Evolutionary conservation across 257 asterid genomes (phyloP).

Genomic region (Solanum chilense): DNA sequence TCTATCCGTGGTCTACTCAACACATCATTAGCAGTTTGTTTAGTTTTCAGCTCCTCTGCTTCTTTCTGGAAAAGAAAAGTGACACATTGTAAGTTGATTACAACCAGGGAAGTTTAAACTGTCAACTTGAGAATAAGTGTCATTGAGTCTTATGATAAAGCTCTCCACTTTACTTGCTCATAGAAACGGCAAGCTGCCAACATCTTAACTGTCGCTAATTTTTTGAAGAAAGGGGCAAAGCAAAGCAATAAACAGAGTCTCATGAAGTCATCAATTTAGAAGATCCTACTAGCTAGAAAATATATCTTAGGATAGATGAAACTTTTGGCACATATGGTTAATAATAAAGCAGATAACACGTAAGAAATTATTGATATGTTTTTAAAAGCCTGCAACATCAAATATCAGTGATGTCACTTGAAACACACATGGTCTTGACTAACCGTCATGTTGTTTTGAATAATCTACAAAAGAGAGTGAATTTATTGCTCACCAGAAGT

Average conservation of each 20-base stretch:
- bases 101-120: background rate
- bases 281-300: background rate
- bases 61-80: slow-evolving; percentile 39
- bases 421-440: background rate
- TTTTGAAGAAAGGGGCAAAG: background rate
- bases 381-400: background rate
- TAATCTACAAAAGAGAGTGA: background rate
- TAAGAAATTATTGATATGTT: background rate
- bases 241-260: background rate
- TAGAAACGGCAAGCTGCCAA: background rate
- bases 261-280: background rate
- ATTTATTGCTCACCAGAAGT: slow-evolving; percentile 45
- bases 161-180: background rate
- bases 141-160: background rate
- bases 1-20: slow-evolving; percentile 32
- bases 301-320: background rate
- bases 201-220: background rate
- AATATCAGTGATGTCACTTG: background rate
- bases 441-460: background rate
- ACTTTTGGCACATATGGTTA: background rate
- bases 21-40: slow-evolving; percentile 21
- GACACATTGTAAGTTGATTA: slow-evolving; percentile 1
- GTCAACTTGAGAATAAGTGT: background rate
- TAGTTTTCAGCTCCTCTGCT: slow-evolving; percentile 41
- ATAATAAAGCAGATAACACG: background rate